Conservation (phyloP, 2,329 filamentous ascomycete species). For the Pseudocercospora fuligena region DNA sequence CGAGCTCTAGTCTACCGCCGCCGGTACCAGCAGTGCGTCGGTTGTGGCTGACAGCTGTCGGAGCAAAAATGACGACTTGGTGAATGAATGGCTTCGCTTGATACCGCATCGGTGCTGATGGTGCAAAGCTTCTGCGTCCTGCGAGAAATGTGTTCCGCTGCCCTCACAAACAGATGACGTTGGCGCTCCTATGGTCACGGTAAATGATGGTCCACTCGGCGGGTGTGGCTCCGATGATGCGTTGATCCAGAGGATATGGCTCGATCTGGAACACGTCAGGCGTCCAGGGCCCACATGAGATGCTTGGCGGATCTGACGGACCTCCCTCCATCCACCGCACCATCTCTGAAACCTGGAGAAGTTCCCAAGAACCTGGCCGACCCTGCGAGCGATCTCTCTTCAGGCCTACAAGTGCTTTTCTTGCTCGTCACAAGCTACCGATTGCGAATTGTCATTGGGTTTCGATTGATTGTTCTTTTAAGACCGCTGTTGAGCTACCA, state of each 20-base stretch:
- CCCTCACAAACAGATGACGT: not conserved
- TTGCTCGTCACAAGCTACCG: not conserved
- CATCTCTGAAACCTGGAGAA: conserved; percentile 5
- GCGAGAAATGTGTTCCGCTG: not conserved
- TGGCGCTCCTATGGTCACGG: not conserved
- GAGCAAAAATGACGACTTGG: conserved; percentile 14
- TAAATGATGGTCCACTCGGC: not conserved
- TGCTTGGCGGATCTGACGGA: conserved; percentile 1
- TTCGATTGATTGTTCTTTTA: not conserved
- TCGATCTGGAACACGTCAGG: conserved; percentile 9
- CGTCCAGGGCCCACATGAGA: not conserved
- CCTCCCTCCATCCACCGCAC: not conserved
- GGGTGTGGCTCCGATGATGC: conserved; percentile 1
- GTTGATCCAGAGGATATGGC: not conserved
- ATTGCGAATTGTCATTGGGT: not conserved
- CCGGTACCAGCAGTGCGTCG: not conserved
- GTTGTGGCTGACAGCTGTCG: conserved; percentile 1
- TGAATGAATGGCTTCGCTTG: conserved; percentile 18
- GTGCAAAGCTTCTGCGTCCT: conserved; percentile 7
- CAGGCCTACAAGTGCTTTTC: not conserved
- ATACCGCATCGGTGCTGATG: not conserved
- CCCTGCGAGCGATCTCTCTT: not conserved
- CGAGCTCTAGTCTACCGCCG: not conserved
- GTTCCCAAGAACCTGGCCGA: not conserved
- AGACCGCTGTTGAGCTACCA: not conserved